phyloP scores from a whole-genome alignment of 2,329 filamentous ascomycete species.

The Dactylellina drechsleri region DNA sequence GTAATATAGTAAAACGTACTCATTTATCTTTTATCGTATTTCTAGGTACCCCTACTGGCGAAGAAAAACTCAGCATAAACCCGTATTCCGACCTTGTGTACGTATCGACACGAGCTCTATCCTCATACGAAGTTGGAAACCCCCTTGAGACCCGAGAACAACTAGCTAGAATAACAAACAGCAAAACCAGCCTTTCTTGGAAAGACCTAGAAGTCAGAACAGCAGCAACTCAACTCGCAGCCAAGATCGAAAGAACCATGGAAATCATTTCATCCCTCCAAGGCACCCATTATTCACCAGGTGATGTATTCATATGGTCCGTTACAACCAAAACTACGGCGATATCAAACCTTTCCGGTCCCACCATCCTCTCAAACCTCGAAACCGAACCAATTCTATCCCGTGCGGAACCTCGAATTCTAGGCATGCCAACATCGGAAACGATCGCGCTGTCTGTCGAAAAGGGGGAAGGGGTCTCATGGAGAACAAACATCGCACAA shows the following conservation, averaged over 20 bases:
- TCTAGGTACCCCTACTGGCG: neutral
- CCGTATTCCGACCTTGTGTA: neutral
- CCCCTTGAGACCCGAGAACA: constrained; percentile 27
- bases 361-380: constrained; percentile 17
- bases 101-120: neutral
- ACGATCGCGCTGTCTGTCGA: constrained; percentile 10
- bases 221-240: constrained; percentile 12
- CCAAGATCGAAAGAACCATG: constrained; percentile 37
- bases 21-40: too few relatives aligned
- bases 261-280: constrained; percentile 15
- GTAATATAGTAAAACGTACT: too few relatives aligned
- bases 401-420: neutral
- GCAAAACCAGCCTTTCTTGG: constrained; percentile 22
- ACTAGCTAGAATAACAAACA: constrained; percentile 21
- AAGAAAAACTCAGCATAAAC: too few relatives aligned
- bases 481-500: constrained; percentile 19
- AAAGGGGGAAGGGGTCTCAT: constrained; percentile 22
- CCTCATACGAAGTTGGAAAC: constrained; percentile 5
- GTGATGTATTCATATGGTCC: constrained; percentile 21
- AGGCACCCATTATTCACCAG: neutral
- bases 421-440: constrained; percentile 3
- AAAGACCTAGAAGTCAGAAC: constrained; percentile 24
- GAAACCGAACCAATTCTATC: neutral
- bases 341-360: constrained; percentile 9
- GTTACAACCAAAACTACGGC: constrained; percentile 7